Base-by-base conservation (phyloP, 192 early-diverging fungal species). In the Umbelopsis vinacea region DNA sequence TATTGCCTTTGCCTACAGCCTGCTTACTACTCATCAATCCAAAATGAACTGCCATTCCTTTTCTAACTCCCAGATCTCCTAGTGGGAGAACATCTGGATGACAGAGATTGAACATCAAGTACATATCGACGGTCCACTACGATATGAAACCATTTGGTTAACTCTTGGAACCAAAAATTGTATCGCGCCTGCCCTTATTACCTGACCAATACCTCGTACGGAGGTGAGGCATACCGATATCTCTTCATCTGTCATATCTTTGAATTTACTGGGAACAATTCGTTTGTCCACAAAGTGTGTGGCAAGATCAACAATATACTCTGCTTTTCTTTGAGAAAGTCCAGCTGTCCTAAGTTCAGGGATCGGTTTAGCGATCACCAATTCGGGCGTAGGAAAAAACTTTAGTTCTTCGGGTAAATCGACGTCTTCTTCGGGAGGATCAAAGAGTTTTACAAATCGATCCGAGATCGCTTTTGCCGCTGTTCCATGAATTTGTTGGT, bases 121-220 rank as follows among this genome's bases (percentile, higher is more conserved):
- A 91, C 90, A 91, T 93, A 69, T 92, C 88, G 9, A 86, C 90
- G 2, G 88, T 89, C 87, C 89, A 90, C 82, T 78, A 78, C 0
- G 29, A 50, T 50, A 0, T 50, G 48, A 2, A 17, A 17, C 40
- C 40, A 12, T 1, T 43, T 43, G 11, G 40, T 43, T 12, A 43
- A 6, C 11, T 6, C 40, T 2, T 43, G 40, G 0, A 43, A 43
- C 40, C 40, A 4, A 43, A 4, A 43, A 11, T 43, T 43, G 40
- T 43, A 12, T 43, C 6, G 6, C 0, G 29, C 29, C 29, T 0
- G 40, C 40, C 6, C 40, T 4, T 12, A 43, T 70, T 75, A 82
- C 77, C 75, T 79, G 83, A 2, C 91, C 91, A 57, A 92, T 90
- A 6, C 91, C 91, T 22, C 86, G 84, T 66, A 92, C 81, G 19